Evolutionary conservation across 1,284 basidiomycete species (phyloP), one percentile per base, ranked within the genome.

Genomic region (Sanghuangporus weigelae): DNA sequence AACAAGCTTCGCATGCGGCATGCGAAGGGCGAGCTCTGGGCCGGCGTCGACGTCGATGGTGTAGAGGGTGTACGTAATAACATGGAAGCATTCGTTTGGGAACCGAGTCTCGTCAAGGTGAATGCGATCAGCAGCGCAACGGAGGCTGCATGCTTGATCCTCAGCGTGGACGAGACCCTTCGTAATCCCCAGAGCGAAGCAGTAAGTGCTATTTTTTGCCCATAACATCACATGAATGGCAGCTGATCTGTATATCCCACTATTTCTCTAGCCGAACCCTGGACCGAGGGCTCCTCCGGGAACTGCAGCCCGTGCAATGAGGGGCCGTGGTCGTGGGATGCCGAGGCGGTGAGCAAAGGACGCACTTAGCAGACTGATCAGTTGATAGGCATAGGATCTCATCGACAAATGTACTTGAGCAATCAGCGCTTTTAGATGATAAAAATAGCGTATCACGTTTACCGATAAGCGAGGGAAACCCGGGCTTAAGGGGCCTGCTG

Each of bases 1-100:
- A 99, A 99, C 81, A 95, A 98, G 75, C 84, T 99, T 62, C 89
- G 97, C 64, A 98, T 98, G 95, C 89, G 91, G 71, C 96, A 99
- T 73, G 95, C 95, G 0, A 86, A 87, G 65, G 94, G 92, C 51
- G 84, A 87, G 58, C 86, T 82, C 63, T 98, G 96, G 96, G 90
- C 86, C 50, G 97, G 97, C 66, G 95, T 99, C 26, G 96, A 98
- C 71, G 95, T 99, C 38, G 95, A 99, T 66, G 89, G 90, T 10
- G 73, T 79, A 7, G 92, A 96, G 57, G 92, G 93, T 16, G 93
- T 98, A 26, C 87, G 93, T 60, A 89, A 99, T 77, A 98, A 98
- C 77, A 91, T 98, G 89, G 92, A 94, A 65, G 90, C 91, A 57
- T 99, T 98, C 73, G 96, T 99, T 7, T 99, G 97, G 96, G 97